Conservation (phyloP, 129 eudicot species). For the Flaveria trinervia region DNA sequence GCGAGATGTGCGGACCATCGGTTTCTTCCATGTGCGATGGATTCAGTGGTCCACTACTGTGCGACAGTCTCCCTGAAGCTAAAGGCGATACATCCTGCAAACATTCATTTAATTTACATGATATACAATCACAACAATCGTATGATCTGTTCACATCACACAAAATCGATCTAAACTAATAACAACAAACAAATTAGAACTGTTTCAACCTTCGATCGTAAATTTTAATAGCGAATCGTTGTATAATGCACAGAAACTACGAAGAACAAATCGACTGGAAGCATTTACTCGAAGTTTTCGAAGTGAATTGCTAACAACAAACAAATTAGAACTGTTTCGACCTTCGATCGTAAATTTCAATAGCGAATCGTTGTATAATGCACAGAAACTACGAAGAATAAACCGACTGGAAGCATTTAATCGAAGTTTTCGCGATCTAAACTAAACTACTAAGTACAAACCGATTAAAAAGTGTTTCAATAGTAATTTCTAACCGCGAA, state of each 20-base stretch:
- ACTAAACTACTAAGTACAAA: not conserved
- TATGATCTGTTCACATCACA: constrained; percentile 15
- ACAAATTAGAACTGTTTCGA: not conserved
- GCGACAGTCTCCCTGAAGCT: constrained; percentile 95
- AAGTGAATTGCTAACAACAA: not conserved
- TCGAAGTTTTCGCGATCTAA: not conserved
- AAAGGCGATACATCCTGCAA: constrained; percentile 92
- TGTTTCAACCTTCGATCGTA: not conserved
- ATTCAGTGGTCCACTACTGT: constrained; percentile 88
- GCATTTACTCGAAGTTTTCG: not conserved
- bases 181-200: not conserved
- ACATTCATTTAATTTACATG: not conserved
- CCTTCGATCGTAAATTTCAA: not conserved
- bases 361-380: not conserved
- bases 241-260: not conserved
- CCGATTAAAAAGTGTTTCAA: not conserved
- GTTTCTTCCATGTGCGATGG: constrained; percentile 66
- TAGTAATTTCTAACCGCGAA: not conserved
- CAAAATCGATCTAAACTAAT: not conserved
- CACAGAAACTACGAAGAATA: not conserved
- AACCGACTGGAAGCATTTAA: not conserved
- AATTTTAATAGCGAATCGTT: not conserved
- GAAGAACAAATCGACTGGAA: not conserved
- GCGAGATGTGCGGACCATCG: constrained; percentile 76
- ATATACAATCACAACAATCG: constrained; percentile 15